Conservation (phyloP, 2,329 filamentous ascomycete species). For the Phaeosphaeria sp. region DNA sequence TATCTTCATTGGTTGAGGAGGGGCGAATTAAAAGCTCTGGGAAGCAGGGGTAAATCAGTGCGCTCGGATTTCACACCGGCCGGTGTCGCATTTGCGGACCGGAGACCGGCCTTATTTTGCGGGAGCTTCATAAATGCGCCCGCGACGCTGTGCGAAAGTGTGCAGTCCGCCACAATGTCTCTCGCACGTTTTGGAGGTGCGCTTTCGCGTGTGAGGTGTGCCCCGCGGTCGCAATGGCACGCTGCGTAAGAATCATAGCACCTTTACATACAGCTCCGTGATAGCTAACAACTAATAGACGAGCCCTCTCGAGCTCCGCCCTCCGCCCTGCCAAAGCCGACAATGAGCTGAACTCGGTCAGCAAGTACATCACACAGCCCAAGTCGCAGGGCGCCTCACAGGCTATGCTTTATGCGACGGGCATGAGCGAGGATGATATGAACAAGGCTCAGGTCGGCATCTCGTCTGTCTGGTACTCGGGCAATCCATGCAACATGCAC, state of each 20-base stretch:
- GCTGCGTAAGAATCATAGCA: constrained; percentile 31
- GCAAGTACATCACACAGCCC: constrained; percentile 86
- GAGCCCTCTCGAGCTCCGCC: constrained; percentile 44
- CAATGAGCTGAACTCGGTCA: constrained; percentile 74
- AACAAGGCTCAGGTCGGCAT: constrained; percentile 97
- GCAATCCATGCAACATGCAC: constrained; percentile 99
- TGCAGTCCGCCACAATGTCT: constrained; percentile 38
- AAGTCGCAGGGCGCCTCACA: constrained; percentile 98
- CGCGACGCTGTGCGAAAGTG: constrained; percentile 17
- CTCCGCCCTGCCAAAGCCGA: constrained; percentile 40
- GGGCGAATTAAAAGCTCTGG: not conserved
- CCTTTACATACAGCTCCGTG: not conserved
- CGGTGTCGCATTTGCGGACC: constrained; percentile 17
- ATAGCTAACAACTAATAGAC: constrained; percentile 34
- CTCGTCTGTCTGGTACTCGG: constrained; percentile 96
- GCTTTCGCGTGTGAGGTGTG: constrained; percentile 41
- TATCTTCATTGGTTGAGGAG: no score
- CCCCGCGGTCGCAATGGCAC: constrained; percentile 40
- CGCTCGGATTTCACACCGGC: no score
- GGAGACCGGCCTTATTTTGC: constrained; percentile 26
- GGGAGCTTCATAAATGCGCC: constrained; percentile 33
- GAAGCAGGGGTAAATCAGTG: constrained; percentile 8
- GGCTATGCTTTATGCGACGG: constrained; percentile 98
- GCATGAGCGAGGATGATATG: constrained; percentile 84
- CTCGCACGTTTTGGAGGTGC: constrained; percentile 44